Base-by-base conservation (phyloP, 148 eudicot genomes). In the Talinum fruticosum region DNA sequence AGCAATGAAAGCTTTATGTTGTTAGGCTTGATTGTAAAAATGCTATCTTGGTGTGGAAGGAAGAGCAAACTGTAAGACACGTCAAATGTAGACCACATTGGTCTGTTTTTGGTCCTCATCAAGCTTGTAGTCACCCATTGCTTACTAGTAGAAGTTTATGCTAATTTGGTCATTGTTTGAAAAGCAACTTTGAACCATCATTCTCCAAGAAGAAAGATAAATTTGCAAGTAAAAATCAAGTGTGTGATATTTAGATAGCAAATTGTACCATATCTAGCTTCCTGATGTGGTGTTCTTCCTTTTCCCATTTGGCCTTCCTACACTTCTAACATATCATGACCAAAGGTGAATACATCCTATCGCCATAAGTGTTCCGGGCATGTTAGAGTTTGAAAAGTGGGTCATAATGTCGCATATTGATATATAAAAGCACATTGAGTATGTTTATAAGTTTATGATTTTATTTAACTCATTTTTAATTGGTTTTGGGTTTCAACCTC, bases 1-100 rank as follows among this genome's bases (percentile, higher is more conserved):
- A n/a, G n/a, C n/a, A n/a, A n/a, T n/a, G n/a, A n/a, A n/a, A n/a
- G n/a, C n/a, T n/a, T n/a, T n/a, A n/a, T 10, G 47, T 41, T 41
- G 33, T 33, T 44, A 28, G 45, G 41, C 59, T 67, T 78, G 75
- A 54, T n/a, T 69, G n/a, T n/a, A 8, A 67, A 78, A 33, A 33
- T 36, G 32, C 24, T 69, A 24, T 57, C 69, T 70, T 78, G 68
- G 53, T 53, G 38, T 19, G 21, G 33, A 76, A 67, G 79, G 72
- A 76, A 76, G 37, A 29, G 13, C 16, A 64, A 68, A 73, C 49
- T 68, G 51, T 67, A 15, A 76, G 13, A 14, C 24, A 36, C n/a
- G 57, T 69, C 33, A 77, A 35, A 36, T 28, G 73, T 61, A 59
- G 75, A 49, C 70, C 69, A 71, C 29, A 29, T 0, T 10, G 38